Evolutionary conservation across 2,329 filamentous ascomycete genomes (phyloP), one percentile per base, ranked within the genome.

Genomic region (Verticillium dahliae): DNA sequence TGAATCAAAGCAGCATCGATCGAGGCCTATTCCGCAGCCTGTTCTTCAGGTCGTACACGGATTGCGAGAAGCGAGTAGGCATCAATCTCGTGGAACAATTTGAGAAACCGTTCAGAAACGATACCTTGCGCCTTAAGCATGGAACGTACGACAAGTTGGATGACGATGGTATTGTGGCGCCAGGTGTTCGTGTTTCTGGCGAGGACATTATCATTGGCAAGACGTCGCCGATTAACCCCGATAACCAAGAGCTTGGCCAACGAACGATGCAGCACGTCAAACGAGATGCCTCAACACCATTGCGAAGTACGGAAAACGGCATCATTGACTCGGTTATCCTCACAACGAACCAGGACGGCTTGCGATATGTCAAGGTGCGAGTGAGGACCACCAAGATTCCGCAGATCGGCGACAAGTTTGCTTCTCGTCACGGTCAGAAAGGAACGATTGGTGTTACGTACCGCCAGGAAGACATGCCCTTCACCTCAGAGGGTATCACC

Each of bases 181-280:
- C 95, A 14, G 95, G 95, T 72, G 90, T 96, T 31, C 91, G 95
- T 75, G 94, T 99, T 1, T 96, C 92, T 14, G 96, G 95, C 71
- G 95, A 98, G 71, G 95, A 99, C 75, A 97, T 99, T 72, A 98
- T 99, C 74, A 99, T 99, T 66, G 95, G 96, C 66, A 99, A 99
- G 81, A 98, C 95, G 3, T 93, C 94, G 11, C 96, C 96, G 1
- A 92, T 99, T 73, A 90, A 92, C 57, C 89, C 92, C 2, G 95
- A 99, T 70, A 90, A 90, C 15, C 92, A 97, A 73, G 95, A 99
- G 74, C 83, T 98, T 65, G 95, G 95, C 6, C 93, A 97, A 72
- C 86, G 95, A 65, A 96, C 92, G 31, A 92, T 91, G 68, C 81
- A 90, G 62, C 95, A 99, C 75, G 89, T 91, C 69, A 96, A 97